Evolutionary conservation across 176 grass and related monocot species (phyloP).

Genomic region (Olyra latifolia): DNA sequence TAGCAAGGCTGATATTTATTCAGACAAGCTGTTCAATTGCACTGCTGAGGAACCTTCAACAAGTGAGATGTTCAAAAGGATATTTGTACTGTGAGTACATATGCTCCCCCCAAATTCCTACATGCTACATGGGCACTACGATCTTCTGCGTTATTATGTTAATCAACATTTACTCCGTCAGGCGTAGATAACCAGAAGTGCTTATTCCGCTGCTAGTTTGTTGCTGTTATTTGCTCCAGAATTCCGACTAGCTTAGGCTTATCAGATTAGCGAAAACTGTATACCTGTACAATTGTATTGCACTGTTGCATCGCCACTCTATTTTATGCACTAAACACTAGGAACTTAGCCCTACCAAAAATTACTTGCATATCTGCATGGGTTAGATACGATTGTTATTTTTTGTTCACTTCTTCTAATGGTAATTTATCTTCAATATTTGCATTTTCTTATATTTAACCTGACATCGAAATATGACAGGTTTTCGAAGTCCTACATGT

Average conservation of each 20-base stretch:
- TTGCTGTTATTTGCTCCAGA: background rate
- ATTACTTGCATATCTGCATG: background rate
- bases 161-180: constrained; percentile 3
- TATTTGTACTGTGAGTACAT: constrained; percentile 74
- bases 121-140: background rate
- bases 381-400: background rate
- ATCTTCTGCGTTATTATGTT: background rate
- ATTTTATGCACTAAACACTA: background rate
- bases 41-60: constrained; percentile 68
- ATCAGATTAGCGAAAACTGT: background rate
- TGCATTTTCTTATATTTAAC: background rate
- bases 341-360: background rate
- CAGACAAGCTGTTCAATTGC: constrained; percentile 80
- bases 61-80: constrained; percentile 73
- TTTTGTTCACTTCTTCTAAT: background rate
- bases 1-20: constrained; percentile 79
- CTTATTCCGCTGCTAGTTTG: constrained; percentile 1
- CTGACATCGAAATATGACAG: constrained; percentile 31
- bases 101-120: background rate
- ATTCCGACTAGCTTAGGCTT: background rate
- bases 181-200: constrained; percentile 8
- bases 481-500: constrained; percentile 47
- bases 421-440: background rate
- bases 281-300: background rate
- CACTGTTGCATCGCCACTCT: background rate